Evolutionary conservation across 371 early-diverging fungal species (phyloP), one percentile per base, ranked within the genome.

Genomic region (Mucor velutinosus): DNA sequence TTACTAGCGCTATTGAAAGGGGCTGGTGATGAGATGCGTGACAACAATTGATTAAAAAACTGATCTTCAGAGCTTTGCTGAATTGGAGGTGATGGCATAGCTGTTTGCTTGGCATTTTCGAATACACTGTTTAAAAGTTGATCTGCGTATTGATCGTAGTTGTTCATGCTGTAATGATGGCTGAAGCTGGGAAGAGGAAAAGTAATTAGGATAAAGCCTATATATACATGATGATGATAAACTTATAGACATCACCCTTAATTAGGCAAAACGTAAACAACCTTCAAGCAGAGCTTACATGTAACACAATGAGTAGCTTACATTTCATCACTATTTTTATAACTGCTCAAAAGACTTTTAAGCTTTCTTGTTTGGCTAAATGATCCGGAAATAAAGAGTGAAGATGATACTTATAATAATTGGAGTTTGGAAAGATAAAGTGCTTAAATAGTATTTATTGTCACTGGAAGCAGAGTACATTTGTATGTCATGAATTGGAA

Each of bases 101-200:
- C 8, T n/a, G 19, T 58, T 58, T 55, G 53, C 11, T 69, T 69
- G 21, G 53, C 70, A 49, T 65, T 70, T 47, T 64, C 60, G 47
- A 70, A 70, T 3, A 65, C 70, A 39, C 59, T 64, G 30, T 65
- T 29, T 7, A 70, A 29, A 27, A 70, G 37, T 23, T 70, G 60
- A 15, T 70, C 70, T 45, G 70, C 47, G 32, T 70, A 70, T 17
- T 65, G 70, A 19, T 64, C 61, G 19, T 70, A 70, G 7, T 10
- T 33, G 21, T n/a, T 63, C 55, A 63, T 63, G 11, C 11, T 53
- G 14, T 32, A 21, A 7, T 23, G 10, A 1, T 21, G 37, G 14
- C 37, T 25, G n/a, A 2, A 37, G 21, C 7, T 37, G 12, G 15
- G 4, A 27, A 17, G n/a, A 30, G 11, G n/a, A 43, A 25, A 12